phyloP scores from a whole-genome alignment of 306 rosid species.

The Cotoneaster glaucophyllus region DNA sequence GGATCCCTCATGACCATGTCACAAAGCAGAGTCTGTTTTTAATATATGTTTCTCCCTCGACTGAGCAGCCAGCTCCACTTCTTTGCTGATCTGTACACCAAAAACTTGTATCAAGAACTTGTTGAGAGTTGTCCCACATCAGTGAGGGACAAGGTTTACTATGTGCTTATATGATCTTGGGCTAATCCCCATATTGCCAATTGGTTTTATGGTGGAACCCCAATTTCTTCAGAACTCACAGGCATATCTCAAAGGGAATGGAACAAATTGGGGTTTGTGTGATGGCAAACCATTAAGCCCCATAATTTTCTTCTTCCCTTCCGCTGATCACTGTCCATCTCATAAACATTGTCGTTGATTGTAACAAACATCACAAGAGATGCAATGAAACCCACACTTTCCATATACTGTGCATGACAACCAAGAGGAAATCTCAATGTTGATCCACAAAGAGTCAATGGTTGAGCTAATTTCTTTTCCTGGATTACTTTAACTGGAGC shows the following conservation, averaged over 20 bases:
- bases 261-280: slow-evolving; percentile 37
- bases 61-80: slow-evolving; percentile 37
- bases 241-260: slow-evolving; percentile 42
- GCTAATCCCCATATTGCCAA: too few species aligned
- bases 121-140: too few species aligned
- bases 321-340: slow-evolving; percentile 26
- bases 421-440: slow-evolving; percentile 35
- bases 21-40: slow-evolving; percentile 37
- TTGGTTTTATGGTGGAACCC: too few species aligned
- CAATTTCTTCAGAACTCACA: too few species aligned
- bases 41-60: slow-evolving; percentile 33
- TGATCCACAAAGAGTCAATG: slow-evolving; percentile 40
- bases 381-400: slow-evolving; percentile 36
- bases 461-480: slow-evolving; percentile 27
- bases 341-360: slow-evolving; percentile 26
- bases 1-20: slow-evolving; percentile 45
- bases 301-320: slow-evolving; percentile 35
- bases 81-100: slow-evolving; percentile 37
- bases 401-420: slow-evolving; percentile 41
- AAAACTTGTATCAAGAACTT: slow-evolving; percentile 45
- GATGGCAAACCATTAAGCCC: slow-evolving; percentile 48
- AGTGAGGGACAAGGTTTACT: too few species aligned
- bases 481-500: slow-evolving; percentile 39
- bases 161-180: too few species aligned
- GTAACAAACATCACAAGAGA: slow-evolving; percentile 41